These are phyloP conservation scores for Talaromyces amestolkiae DNA, from an alignment of 2,329 filamentous ascomycete genomes.

Conservation along the genomic window DNA sequence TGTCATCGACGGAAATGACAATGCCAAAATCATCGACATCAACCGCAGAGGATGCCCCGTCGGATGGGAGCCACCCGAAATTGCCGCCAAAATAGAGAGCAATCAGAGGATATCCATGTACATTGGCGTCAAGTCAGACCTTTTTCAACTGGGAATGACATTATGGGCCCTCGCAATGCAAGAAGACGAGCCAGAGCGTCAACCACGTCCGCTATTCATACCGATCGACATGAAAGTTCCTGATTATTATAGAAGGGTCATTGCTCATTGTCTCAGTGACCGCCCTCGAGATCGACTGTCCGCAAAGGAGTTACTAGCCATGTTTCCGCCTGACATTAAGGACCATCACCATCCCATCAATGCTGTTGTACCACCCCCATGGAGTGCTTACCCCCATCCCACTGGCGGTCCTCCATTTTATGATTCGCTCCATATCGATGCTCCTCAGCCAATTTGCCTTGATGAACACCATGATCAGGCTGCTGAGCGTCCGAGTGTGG, in stretches of 20 bases:
- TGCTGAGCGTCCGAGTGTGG: constrained; percentile 12
- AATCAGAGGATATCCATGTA: constrained; percentile 93
- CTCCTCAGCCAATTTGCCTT: constrained; percentile 11
- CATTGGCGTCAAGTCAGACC: constrained; percentile 94
- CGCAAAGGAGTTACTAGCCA: constrained; percentile 66
- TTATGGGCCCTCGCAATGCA: constrained; percentile 86
- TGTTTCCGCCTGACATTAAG: constrained; percentile 57
- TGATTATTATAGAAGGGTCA: constrained; percentile 72
- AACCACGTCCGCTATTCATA: constrained; percentile 65
- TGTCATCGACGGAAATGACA: constrained; percentile 77
- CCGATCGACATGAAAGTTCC: constrained; percentile 59
- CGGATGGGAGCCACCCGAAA: constrained; percentile 95
- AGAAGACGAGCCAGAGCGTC: constrained; percentile 83
- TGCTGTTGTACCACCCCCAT: constrained; percentile 4
- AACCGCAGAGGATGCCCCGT: constrained; percentile 96
- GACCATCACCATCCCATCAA: background rate
- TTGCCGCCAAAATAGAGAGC: constrained; percentile 77
- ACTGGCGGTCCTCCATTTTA: constrained; percentile 12
- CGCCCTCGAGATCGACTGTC: constrained; percentile 70
- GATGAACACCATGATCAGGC: constrained; percentile 4
- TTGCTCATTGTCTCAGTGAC: constrained; percentile 72
- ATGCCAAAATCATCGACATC: constrained; percentile 98
- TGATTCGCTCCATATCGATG: constrained; percentile 4
- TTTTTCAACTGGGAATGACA: constrained; percentile 96
- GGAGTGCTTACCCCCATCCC: background rate